These are phyloP conservation scores for Cyberlindnera subsufficiens DNA, from an alignment of 805 yeast genomes.

Conservation along the genomic window DNA sequence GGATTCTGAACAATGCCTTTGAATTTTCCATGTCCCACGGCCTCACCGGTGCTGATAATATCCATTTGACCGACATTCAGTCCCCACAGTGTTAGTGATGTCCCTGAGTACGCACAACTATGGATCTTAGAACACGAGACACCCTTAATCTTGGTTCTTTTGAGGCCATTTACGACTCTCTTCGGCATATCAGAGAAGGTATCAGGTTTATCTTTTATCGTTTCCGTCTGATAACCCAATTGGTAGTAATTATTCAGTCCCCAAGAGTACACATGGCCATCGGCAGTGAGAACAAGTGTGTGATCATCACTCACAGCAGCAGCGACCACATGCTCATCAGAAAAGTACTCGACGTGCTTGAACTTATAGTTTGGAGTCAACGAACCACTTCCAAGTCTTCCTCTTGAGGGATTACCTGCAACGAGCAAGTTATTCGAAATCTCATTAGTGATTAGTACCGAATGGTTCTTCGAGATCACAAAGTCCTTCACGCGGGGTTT, in stretches of 20 bases:
- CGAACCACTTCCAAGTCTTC: constrained; percentile 60
- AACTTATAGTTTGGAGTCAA: constrained; percentile 37
- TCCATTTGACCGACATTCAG: constrained; percentile 81
- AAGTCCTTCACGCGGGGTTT: constrained; percentile 43
- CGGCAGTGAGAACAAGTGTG: constrained; percentile 47
- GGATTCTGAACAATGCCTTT: constrained; percentile 38
- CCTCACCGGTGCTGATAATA: constrained; percentile 28
- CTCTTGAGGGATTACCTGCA: constrained; percentile 65
- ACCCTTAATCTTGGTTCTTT: constrained; percentile 21
- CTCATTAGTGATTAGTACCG: constrained; percentile 51
- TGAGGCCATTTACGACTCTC: constrained; percentile 22
- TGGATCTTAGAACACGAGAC: constrained; percentile 60
- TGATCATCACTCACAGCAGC: constrained; percentile 63
- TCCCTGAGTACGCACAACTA: constrained; percentile 50
- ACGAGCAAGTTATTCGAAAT: constrained; percentile 41
- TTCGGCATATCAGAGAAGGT: constrained; percentile 24
- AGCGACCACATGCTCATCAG: constrained; percentile 26
- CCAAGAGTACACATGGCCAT: constrained; percentile 66
- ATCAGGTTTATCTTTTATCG: constrained; percentile 19
- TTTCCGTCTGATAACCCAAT: constrained; percentile 45
- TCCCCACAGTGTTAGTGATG: constrained; percentile 64
- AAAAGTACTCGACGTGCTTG: constrained; percentile 34
- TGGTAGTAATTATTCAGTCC: constrained; percentile 70
- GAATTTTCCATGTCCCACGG: constrained; percentile 23
- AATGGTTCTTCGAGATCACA: constrained; percentile 59